Evolutionary conservation across 805 yeast genomes (phyloP), one percentile per base, ranked within the genome.

Genomic region (Ogataea paradorogensis): DNA sequence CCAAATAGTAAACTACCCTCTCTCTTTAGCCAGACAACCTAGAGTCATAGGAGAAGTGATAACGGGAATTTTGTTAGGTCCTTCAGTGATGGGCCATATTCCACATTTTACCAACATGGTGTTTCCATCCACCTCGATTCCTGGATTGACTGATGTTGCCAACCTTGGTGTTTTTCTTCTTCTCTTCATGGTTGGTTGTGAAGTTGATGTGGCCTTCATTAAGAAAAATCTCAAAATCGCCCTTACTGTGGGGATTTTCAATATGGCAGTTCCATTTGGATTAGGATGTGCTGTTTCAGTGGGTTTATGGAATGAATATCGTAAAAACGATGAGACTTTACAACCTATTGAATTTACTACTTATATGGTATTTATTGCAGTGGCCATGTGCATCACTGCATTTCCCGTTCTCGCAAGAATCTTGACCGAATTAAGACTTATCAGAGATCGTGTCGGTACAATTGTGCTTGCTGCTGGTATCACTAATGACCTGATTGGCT

Each of bases 401-500:
- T 81, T 85, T 59, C 95, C 95, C 0, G 95, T 85, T 2, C 63
- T 85, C 46, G 91, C 86, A 1, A 76, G 95, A 56, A 85, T 85
- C 20, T 63, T 85, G 47, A 80, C 88, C 5, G 91, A 84, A 55
- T 67, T 85, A 46, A 72, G 84, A 48, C 67, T 85, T 45, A 72
- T 82, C 30, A 79, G 78, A 35, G 89, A 82, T 53, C 69, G 86
- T 48, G 90, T 84, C 15, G 89, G 88, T 30, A 69, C 73, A 9
- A 69, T 76, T 24, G 93, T 84, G n/a, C 63, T 85, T 25, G 85
- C 91, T 3, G 93, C 95, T 3, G 95, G 95, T 36, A 83, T 85
- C 41, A 73, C 80, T 29, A 85, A 85, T 56, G 95, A 85, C 56
- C 73, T 85, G 51, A 56, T 82, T 13, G 95, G 95, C 4, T 85